Percentiles rank a stretch among this genome's conserved stretches.
Evolutionary conservation across 1,284 basidiomycete genomes (phyloP).

Genomic region (Ceratobasidium sp.): DNA sequence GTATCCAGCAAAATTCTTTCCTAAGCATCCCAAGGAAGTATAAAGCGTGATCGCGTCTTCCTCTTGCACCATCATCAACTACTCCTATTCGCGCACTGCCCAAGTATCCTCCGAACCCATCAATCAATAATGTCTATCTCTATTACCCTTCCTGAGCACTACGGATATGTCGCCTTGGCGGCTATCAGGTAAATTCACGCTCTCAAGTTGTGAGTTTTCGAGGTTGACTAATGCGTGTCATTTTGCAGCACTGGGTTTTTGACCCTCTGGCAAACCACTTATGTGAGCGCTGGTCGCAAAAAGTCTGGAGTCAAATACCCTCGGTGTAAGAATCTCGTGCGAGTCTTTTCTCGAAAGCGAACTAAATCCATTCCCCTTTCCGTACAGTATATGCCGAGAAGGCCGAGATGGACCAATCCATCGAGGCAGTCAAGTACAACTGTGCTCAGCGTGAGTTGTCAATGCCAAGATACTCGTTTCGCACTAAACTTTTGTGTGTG

Average conservation of each 20-base stretch:
- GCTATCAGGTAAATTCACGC: conserved; percentile 27
- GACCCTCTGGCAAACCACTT: conserved; percentile 2
- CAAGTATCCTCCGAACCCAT: too few species aligned
- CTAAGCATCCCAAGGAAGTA: background rate
- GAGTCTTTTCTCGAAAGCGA: background rate
- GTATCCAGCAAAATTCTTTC: too few species aligned
- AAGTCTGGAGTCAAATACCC: conserved; percentile 41
- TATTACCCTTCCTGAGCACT: conserved; percentile 42
- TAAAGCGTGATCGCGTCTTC: background rate
- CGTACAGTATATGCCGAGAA: conserved; percentile 45
- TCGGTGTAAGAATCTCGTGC: conserved; percentile 33
- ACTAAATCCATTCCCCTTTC: conserved; percentile 7
- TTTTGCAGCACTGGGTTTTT: conserved; percentile 27
- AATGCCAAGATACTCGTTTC: background rate
- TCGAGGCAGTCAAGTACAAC: conserved; percentile 43
- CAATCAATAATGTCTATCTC: conserved; percentile 30
- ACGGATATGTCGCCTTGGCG: conserved; percentile 42
- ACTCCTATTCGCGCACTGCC: too few species aligned
- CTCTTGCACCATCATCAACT: background rate
- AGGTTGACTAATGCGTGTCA: background rate
- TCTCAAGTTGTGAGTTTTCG: background rate
- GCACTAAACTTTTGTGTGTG: background rate
- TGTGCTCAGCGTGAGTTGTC: conserved; percentile 42
- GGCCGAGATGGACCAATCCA: conserved; percentile 36
- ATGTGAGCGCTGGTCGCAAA: conserved; percentile 35